Conservation (phyloP, 2,329 filamentous ascomycete genomes). For the Didymella sp. region DNA sequence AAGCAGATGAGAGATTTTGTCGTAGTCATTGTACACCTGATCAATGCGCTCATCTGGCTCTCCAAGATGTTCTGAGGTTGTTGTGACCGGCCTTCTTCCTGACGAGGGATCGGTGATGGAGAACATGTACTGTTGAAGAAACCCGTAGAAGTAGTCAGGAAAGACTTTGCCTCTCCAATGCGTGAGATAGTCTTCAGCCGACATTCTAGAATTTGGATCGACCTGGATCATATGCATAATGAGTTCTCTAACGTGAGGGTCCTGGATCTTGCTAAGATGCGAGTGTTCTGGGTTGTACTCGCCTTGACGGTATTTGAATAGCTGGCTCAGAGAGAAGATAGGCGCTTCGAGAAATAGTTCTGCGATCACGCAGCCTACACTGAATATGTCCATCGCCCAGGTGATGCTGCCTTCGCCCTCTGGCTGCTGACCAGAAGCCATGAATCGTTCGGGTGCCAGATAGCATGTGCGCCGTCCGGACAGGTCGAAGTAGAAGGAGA, state of each 20-base stretch:
- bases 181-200: slow-evolving; percentile 90
- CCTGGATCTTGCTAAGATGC: slow-evolving; percentile 84
- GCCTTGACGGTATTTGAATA: slow-evolving; percentile 91
- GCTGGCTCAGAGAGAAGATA: slow-evolving; percentile 95
- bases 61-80: slow-evolving; percentile 73
- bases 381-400: slow-evolving; percentile 99
- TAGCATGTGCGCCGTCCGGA: slow-evolving; percentile 93
- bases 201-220: slow-evolving; percentile 88
- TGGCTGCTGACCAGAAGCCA: slow-evolving; percentile 71
- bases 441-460: slow-evolving; percentile 90
- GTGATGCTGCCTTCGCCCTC: slow-evolving; percentile 69
- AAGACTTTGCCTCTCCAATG: slow-evolving; percentile 94
- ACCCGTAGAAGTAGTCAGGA: slow-evolving; percentile 95
- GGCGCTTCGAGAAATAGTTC: slow-evolving; percentile 94
- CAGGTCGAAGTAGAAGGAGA: slow-evolving; percentile 97
- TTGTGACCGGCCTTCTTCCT: slow-evolving; percentile 74
- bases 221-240: slow-evolving; percentile 96
- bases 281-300: slow-evolving; percentile 88
- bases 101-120: slow-evolving; percentile 90
- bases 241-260: slow-evolving; percentile 85
- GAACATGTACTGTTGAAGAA: slow-evolving; percentile 97
- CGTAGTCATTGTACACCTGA: slow-evolving; percentile 90
- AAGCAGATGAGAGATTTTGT: slow-evolving; percentile 95
- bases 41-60: slow-evolving; percentile 95
- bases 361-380: slow-evolving; percentile 93